A percentile compares a stretch with the other conserved stretches of the same genome.
These are phyloP conservation scores for Erucastrum elatum DNA, from an alignment of 345 rosid species.

Conservation along the genomic window DNA sequence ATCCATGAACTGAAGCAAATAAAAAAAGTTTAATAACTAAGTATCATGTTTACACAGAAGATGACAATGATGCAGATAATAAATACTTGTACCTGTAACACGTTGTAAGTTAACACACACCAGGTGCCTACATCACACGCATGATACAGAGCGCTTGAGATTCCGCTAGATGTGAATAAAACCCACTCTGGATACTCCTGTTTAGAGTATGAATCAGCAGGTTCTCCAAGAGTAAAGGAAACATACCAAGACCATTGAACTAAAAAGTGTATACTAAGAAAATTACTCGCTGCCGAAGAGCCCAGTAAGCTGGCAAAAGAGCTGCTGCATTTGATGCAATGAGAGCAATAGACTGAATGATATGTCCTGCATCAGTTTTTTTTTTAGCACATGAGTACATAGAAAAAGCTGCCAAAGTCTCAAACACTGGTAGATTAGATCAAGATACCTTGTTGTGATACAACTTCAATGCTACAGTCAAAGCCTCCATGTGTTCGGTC, in stretches of 20 bases:
- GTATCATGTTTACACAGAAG: conserved; percentile 28
- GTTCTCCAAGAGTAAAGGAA: not conserved
- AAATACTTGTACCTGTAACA: conserved; percentile 66
- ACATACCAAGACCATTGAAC: conserved; percentile 2
- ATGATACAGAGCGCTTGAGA: conserved; percentile 93
- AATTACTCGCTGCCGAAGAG: conserved; percentile 80
- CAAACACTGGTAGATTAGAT: not conserved
- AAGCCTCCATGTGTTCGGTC: conserved; percentile 93
- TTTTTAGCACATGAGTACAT: conserved; percentile 29
- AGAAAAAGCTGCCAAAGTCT: conserved; percentile 1
- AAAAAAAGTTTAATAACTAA: not conserved
- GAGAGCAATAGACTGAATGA: conserved; percentile 77
- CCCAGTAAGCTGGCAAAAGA: conserved; percentile 83
- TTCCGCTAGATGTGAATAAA: conserved; percentile 82
- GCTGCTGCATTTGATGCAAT: conserved; percentile 91
- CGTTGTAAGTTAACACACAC: conserved; percentile 73
- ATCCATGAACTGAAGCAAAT: conserved; percentile 85
- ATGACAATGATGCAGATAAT: conserved; percentile 16
- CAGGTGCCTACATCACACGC: conserved; percentile 96
- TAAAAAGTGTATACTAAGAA: conserved; percentile 17
- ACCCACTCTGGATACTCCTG: conserved; percentile 99
- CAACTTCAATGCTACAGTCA: conserved; percentile 84
- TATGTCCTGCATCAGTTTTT: conserved; percentile 57
- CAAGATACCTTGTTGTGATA: conserved; percentile 66
- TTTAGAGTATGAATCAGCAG: conserved; percentile 27